Evolutionary conservation across 2,329 filamentous ascomycete species (phyloP).

Genomic region (Beauveria asiatica): DNA sequence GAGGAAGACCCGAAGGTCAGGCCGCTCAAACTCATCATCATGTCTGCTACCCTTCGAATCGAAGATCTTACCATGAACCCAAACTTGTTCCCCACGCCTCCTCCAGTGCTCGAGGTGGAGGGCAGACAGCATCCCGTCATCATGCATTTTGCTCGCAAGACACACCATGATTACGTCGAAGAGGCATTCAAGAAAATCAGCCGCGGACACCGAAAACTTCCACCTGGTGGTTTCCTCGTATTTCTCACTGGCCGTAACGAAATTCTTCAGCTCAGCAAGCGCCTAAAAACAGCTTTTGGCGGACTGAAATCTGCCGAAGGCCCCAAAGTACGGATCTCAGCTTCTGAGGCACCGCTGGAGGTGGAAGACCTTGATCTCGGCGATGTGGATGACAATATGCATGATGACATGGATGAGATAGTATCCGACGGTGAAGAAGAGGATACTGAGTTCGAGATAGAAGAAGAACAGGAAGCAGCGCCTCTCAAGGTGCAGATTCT

Average conservation of each 20-base stretch:
- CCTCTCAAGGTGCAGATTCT: constrained; percentile 74
- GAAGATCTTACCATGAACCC: constrained; percentile 83
- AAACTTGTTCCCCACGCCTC: constrained; percentile 66
- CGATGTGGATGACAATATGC: constrained; percentile 54
- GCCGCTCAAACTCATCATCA: constrained; percentile 89
- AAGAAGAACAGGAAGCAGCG: constrained; percentile 51
- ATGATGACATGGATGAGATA: constrained; percentile 52
- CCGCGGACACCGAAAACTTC: constrained; percentile 80
- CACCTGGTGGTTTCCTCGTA: constrained; percentile 82
- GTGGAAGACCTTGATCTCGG: constrained; percentile 83
- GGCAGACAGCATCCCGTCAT: constrained; percentile 88
- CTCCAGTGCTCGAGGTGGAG: constrained; percentile 81
- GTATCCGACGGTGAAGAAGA: constrained; percentile 46
- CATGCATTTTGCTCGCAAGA: constrained; percentile 77
- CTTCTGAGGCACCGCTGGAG: constrained; percentile 70
- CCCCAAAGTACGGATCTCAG: constrained; percentile 65
- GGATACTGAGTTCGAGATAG: constrained; percentile 62
- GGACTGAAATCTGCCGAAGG: constrained; percentile 47
- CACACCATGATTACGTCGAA: constrained; percentile 79
- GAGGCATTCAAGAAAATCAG: constrained; percentile 83
- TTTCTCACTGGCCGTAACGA: constrained; percentile 93
- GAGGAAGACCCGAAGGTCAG: constrained; percentile 61
- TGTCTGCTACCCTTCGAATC: constrained; percentile 91
- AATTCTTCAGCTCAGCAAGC: constrained; percentile 75
- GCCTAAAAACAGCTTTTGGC: constrained; percentile 60